Evolutionary conservation across 306 rosid genomes (phyloP).

Genomic region (Canavalia ensiformis): DNA sequence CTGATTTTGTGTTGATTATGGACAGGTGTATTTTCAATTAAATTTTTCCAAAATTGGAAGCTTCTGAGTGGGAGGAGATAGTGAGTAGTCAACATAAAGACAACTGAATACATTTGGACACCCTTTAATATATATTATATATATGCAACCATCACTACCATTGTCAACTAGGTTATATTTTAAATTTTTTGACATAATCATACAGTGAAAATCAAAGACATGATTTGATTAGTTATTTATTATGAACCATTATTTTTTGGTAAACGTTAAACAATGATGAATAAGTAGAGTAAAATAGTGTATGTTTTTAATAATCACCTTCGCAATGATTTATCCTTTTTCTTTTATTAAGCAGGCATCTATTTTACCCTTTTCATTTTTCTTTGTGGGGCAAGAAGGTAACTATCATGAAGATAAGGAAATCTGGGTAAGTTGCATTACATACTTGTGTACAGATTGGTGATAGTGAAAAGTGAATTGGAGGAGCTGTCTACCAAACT

Average conservation of each 20-base stretch:
- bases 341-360: neutral
- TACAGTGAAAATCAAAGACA: neutral
- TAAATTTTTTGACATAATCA: neutral
- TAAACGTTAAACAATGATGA: neutral
- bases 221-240: neutral
- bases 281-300: neutral
- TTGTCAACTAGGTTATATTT: neutral
- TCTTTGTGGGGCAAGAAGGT: neutral
- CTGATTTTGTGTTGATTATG: neutral
- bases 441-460: neutral
- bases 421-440: neutral
- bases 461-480: slow-evolving; percentile 41
- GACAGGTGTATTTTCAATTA: neutral
- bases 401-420: neutral
- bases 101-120: neutral
- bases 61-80: neutral
- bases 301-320: neutral
- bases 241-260: neutral
- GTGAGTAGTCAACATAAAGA: neutral
- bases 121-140: neutral
- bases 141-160: neutral
- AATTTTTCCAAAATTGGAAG: neutral
- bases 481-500: slow-evolving; percentile 38
- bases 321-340: neutral
- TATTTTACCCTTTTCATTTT: neutral